A percentile compares a stretch with the other conserved stretches of the same genome.
phyloP scores from a whole-genome alignment of 768 basidiomycete species.

The Artomyces pyxidatus region DNA sequence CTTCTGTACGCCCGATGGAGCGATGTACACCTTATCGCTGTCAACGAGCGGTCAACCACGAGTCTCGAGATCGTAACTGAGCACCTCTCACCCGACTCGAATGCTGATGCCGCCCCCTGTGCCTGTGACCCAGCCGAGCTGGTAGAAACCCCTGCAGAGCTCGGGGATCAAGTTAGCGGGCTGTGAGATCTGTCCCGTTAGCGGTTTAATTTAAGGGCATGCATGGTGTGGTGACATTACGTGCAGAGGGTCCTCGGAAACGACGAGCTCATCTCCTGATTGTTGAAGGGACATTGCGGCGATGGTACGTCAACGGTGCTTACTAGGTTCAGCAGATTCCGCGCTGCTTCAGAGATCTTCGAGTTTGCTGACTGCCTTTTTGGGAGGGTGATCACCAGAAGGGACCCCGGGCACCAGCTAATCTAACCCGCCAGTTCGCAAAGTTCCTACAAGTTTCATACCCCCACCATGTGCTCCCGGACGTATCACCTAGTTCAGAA shows the following conservation, averaged over 20 bases:
- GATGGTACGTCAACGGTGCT: neutral
- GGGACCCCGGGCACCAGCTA: no score
- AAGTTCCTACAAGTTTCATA: no score
- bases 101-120: constrained; percentile 81
- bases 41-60: neutral
- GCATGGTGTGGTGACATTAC: constrained; percentile 28
- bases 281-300: neutral
- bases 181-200: constrained; percentile 28
- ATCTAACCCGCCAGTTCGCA: no score
- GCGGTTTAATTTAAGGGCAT: no score
- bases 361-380: no score
- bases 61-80: neutral
- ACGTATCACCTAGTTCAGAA: no score
- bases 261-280: constrained; percentile 42
- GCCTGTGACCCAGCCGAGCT: constrained; percentile 88
- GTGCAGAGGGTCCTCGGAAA: constrained; percentile 54
- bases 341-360: no score
- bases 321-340: no score
- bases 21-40: constrained; percentile 76
- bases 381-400: no score
- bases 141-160: constrained; percentile 77
- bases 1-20: constrained; percentile 87
- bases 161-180: constrained; percentile 90
- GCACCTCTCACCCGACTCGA: constrained; percentile 51
- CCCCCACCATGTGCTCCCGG: no score